Base-by-base conservation (phyloP, 2,329 filamentous ascomycete species). In the Knoxdaviesia proteae region DNA sequence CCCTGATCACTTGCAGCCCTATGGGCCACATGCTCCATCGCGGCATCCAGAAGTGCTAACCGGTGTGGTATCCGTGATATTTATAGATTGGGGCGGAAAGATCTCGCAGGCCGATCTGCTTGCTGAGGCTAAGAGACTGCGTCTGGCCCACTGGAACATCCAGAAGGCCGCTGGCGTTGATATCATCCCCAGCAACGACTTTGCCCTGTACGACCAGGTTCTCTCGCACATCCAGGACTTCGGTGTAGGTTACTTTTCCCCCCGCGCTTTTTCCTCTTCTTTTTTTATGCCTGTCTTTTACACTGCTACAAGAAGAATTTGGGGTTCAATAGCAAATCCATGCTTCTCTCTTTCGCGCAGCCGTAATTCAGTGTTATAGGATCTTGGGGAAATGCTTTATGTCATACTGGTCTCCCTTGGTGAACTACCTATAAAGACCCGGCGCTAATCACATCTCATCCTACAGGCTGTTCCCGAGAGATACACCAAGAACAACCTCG, bases 111-210 rank as follows among this genome's bases (percentile, higher is more conserved):
- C 81, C 49, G 86, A 93, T 49, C 84, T 98, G 53, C 72, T 96
- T 53, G 73, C 77, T 48, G 90, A 96, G 77, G 90, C 82, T 63
- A 96, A 96, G 83, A 78, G 86, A 62, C 84, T 98, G 47, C 83
- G 90, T 70, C 73, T 87, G 52, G 86, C 80, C 58, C 90, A 98
- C 77, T 98, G 90, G 90, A 86, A 94, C 71, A 93, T 98, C 68
- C 90, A 98, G 74, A 88, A 98, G 74, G 78, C 92, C 66, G 90
- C 90, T 52, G 90, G 90, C 59, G 87, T 96, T 64, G 84, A 94
- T 60, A 71, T 90, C 68, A 94, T 98, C 60, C 90, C 90, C 62
- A 93, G 83, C 81, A 98, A 98, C 64, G 90, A 98, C 77, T 98
- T 98, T 60, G 86, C 90, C 53, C 86, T 86, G 68, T 98, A 98